A percentile compares a stretch with the other conserved stretches of the same genome.
phyloP scores from a whole-genome alignment of 805 yeast species.

The Metschnikowia aberdeeniae region DNA sequence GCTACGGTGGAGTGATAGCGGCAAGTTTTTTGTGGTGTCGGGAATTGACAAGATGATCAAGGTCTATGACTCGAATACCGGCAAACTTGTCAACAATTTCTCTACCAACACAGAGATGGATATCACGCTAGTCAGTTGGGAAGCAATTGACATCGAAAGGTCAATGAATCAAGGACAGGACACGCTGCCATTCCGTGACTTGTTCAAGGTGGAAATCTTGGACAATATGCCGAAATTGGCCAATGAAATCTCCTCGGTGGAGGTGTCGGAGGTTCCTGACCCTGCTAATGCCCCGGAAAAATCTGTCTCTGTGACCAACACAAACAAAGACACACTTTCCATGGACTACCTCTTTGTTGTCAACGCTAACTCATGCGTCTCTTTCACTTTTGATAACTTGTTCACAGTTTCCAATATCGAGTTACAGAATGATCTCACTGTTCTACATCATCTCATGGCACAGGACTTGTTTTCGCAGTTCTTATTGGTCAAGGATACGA shows the following conservation, averaged over 20 bases:
- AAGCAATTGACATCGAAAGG: constrained; percentile 6
- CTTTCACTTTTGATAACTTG: constrained; percentile 30
- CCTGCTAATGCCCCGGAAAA: constrained; percentile 5
- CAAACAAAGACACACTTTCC: constrained; percentile 7
- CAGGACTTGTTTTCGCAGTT: constrained; percentile 25
- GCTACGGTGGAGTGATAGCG: constrained; percentile 32
- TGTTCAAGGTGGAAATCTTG: constrained; percentile 27
- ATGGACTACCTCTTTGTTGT: constrained; percentile 26
- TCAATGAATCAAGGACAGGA: constrained; percentile 3
- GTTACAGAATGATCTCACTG: constrained; percentile 16
- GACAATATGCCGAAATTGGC: constrained; percentile 34
- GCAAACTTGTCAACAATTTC: constrained; percentile 32
- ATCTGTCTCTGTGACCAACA: constrained; percentile 11
- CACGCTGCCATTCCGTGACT: constrained; percentile 15
- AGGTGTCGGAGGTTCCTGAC: constrained; percentile 9
- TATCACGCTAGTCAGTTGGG: constrained; percentile 19
- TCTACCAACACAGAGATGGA: constrained; percentile 16
- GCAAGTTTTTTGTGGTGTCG: constrained; percentile 40
- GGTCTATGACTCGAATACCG: constrained; percentile 45
- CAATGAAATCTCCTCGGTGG: constrained; percentile 7
- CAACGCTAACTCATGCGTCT: constrained; percentile 19
- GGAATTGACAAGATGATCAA: constrained; percentile 42
- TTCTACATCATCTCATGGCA: constrained; percentile 20
- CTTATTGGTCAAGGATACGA: constrained; percentile 19
- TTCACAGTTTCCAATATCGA: constrained; percentile 26